Evolutionary conservation across 495 filamentous ascomycete species (phyloP), one percentile per base, ranked within the genome.

Genomic region (Penicillium waksmanii): DNA sequence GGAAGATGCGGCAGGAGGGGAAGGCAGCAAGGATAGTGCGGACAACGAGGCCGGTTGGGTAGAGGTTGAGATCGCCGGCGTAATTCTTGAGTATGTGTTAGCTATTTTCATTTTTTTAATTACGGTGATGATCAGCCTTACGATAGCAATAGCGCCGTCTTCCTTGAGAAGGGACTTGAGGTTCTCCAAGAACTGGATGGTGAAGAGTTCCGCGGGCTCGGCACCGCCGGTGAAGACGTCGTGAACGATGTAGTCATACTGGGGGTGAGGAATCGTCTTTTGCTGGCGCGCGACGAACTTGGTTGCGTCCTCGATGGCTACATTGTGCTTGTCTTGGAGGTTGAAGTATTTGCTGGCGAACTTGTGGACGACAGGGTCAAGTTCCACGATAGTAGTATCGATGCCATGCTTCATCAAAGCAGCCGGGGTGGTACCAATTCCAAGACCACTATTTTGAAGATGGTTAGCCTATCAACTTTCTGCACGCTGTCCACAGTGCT

Each of bases 161-260:
- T 86, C 81, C 55, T 84, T 89, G 36, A 98, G 82, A 15, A 97
- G 81, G 2, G 80, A 70, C 52, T 82, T 69, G 17, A 98, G 75
- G 27, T 85, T 83, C 34, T 76, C 65, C 12, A 98, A 72, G 65
- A 98, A 96, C 63, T 95, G 89, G 3, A 85, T 61, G 0, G 95
- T 97, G 74, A 98, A 98, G 2, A 98, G 82, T 18, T 87, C 78
- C 15, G 92, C 82, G 2, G 95, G 95, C 68, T 97, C 95, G 3
- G 92, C 92, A 55, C 94, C 95, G 15, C 95, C 95, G 1, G 95
- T 98, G 77, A 98, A 98, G n/a, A 98, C 95, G 65, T 98, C 95
- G 65, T 98, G 95, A 59, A 98, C 79, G 67, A 98, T 93, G 77
- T 96, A 98, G 71, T 96, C 88, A 67, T 88, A 98, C 42, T 81